phyloP scores from a whole-genome alignment of 2,329 filamentous ascomycete genomes.

The Chrysosporium keratinophilum region DNA sequence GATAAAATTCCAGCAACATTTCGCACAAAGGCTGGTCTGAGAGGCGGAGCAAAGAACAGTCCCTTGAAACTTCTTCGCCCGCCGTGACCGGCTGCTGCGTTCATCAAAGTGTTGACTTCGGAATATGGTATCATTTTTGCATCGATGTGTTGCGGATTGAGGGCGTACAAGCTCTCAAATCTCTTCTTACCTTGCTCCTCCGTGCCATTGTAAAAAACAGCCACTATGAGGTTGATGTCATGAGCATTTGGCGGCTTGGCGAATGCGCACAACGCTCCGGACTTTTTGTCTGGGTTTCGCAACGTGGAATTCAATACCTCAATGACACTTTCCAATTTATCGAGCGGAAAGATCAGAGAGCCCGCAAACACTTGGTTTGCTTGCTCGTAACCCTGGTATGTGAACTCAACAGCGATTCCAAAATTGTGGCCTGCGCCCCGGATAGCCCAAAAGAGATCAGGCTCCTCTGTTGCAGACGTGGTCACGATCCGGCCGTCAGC shows the following conservation, averaged over 20 bases:
- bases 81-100: slow-evolving; percentile 24
- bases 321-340: slow-evolving; percentile 22
- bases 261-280: slow-evolving; percentile 19
- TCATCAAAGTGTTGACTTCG: slow-evolving; percentile 27
- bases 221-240: slow-evolving; percentile 18
- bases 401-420: slow-evolving; percentile 40
- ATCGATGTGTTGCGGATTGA: slow-evolving; percentile 26
- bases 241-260: slow-evolving; percentile 20
- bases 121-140: slow-evolving; percentile 31
- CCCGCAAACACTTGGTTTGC: slow-evolving; percentile 28
- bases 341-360: slow-evolving; percentile 20
- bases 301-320: slow-evolving; percentile 20
- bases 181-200: slow-evolving; percentile 25
- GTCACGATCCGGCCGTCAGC: slow-evolving; percentile 32
- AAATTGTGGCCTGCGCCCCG: slow-evolving; percentile 40
- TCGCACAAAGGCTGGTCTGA: slow-evolving; percentile 25
- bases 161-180: slow-evolving; percentile 28
- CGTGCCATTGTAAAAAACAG: slow-evolving; percentile 28
- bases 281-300: slow-evolving; percentile 17
- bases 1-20: slow-evolving; percentile 23
- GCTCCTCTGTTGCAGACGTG: slow-evolving; percentile 36
- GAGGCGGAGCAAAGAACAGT: slow-evolving; percentile 31
- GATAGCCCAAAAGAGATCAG: slow-evolving; percentile 42
- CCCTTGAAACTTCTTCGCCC: slow-evolving; percentile 31
- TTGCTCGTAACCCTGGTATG: slow-evolving; percentile 27